Percentiles rank a stretch among this genome's conserved stretches.
Conservation (phyloP, 129 eudicot species). For the Lonicera japonica region DNA sequence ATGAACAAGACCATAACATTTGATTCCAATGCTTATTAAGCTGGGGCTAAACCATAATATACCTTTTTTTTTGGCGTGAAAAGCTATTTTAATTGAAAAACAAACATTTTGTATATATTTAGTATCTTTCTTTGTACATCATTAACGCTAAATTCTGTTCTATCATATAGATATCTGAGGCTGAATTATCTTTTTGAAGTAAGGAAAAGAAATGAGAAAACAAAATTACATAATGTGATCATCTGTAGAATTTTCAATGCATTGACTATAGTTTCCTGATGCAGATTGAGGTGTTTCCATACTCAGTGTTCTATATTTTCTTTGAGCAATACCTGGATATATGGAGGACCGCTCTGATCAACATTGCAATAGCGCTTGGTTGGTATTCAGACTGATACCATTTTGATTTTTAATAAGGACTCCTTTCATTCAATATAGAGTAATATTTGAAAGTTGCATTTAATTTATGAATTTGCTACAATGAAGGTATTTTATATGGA, state of each 20-base stretch:
- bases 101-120: too few species aligned
- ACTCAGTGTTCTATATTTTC: conserved; percentile 58
- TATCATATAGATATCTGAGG: too few species aligned
- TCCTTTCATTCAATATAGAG: not conserved
- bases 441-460: not conserved
- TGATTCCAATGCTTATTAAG: too few species aligned
- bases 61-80: too few species aligned
- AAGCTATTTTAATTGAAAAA: too few species aligned
- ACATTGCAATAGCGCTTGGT: conserved; percentile 66
- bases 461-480: not conserved
- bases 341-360: conserved; percentile 63
- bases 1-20: too few species aligned
- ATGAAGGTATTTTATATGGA: not conserved
- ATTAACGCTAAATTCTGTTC: too few species aligned
- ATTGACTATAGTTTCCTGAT: conserved; percentile 6
- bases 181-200: too few species aligned
- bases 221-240: too few species aligned
- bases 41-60: too few species aligned
- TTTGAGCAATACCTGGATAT: conserved; percentile 68
- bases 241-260: not conserved
- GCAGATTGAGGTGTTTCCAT: conserved; percentile 63
- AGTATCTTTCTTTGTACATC: too few species aligned
- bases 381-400: conserved; percentile 10
- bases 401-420: not conserved
- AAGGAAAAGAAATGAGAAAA: too few species aligned